A percentile compares a stretch with the other conserved stretches of the same genome.
Evolutionary conservation across 805 yeast species (phyloP).

Genomic region (Metschnikowia bowlesiae): DNA sequence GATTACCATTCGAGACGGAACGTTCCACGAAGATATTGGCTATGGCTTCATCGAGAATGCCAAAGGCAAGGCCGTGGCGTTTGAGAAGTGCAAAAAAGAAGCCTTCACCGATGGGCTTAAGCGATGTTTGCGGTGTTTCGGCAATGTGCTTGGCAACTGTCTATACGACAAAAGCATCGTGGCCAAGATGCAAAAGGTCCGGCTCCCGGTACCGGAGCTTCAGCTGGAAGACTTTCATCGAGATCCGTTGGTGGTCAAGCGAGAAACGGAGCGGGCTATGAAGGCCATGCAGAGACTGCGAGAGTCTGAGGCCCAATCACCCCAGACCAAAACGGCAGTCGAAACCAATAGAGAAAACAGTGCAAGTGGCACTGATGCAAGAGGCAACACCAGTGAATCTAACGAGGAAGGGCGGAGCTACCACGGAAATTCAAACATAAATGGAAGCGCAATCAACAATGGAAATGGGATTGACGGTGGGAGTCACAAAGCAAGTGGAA

Average conservation of each 20-base stretch:
- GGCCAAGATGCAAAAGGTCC: constrained; percentile 44
- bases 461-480: neutral
- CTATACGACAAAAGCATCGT: constrained; percentile 71
- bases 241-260: constrained; percentile 30
- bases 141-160: constrained; percentile 77
- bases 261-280: constrained; percentile 21
- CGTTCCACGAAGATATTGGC: constrained; percentile 75
- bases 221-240: constrained; percentile 32
- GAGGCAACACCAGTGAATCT: neutral
- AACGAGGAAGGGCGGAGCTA: too few species aligned
- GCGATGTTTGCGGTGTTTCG: constrained; percentile 74
- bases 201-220: constrained; percentile 25
- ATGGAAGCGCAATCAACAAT: neutral
- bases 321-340: too few species aligned
- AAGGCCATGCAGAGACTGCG: constrained; percentile 1
- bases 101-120: constrained; percentile 84
- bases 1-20: constrained; percentile 73
- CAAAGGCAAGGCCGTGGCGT: constrained; percentile 65
- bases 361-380: neutral
- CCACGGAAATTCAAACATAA: neutral
- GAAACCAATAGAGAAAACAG: neutral
- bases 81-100: constrained; percentile 76
- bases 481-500: too few species aligned
- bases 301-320: neutral
- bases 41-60: constrained; percentile 72